Evolutionary conservation across 2,329 filamentous ascomycete genomes (phyloP).

Genomic region (Cladosporium sp.): DNA sequence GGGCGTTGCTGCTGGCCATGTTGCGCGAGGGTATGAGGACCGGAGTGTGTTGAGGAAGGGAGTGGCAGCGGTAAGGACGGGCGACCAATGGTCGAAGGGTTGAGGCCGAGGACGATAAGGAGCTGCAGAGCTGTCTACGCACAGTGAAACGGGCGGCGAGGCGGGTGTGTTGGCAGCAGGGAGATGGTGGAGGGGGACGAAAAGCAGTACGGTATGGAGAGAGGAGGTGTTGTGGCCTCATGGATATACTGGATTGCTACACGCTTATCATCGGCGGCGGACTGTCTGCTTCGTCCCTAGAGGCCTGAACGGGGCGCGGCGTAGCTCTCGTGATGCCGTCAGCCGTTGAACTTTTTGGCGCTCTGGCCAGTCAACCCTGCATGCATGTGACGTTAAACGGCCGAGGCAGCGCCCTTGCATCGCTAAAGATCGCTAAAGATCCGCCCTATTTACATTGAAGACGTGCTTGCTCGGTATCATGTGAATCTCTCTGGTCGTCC

Average conservation of each 20-base stretch:
- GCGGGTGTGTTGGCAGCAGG: background rate
- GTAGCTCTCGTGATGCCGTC: conserved; percentile 1
- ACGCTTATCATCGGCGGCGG: background rate
- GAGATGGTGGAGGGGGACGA: background rate
- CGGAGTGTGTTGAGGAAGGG: background rate
- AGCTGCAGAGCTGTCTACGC: background rate
- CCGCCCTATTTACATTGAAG: background rate
- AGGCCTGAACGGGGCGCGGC: background rate
- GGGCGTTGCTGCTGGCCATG: conserved; percentile 10
- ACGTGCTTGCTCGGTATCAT: background rate
- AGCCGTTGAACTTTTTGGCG: background rate
- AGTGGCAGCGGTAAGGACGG: background rate
- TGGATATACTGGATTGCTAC: background rate
- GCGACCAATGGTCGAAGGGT: background rate
- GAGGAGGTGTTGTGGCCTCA: background rate
- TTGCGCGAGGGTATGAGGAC: background rate
- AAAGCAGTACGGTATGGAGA: background rate
- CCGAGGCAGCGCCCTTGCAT: conserved; percentile 3
- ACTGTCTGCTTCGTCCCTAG: background rate
- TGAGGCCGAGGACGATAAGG: conserved; percentile 6
- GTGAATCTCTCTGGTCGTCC: background rate
- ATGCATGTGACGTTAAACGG: background rate
- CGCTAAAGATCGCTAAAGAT: background rate
- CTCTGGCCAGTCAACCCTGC: background rate
- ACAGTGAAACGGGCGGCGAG: background rate